These are phyloP conservation scores for Catunica adiposa DNA, from an alignment of 2,329 filamentous ascomycete species.

Conservation along the genomic window DNA sequence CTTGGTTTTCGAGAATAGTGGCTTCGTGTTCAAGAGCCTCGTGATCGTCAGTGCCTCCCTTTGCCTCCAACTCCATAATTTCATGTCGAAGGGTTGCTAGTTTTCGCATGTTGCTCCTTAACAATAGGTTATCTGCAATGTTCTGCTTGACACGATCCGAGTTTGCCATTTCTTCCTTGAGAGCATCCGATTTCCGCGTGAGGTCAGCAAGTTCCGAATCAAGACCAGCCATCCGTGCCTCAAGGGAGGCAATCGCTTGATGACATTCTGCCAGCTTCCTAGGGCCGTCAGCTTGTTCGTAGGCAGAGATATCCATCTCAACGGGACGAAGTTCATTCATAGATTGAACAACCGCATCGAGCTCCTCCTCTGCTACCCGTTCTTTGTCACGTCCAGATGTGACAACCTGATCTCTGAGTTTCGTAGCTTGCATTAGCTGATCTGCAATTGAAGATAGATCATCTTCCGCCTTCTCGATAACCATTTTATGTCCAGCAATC, in stretches of 20 bases:
- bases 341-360: conserved; percentile 55
- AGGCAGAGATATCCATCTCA: conserved; percentile 63
- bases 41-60: conserved; percentile 72
- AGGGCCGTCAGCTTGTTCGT: conserved; percentile 59
- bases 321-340: conserved; percentile 61
- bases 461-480: conserved; percentile 51
- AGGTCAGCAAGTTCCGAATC: conserved; percentile 53
- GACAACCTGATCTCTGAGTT: conserved; percentile 60
- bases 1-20: conserved; percentile 45
- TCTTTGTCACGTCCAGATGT: conserved; percentile 56
- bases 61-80: conserved; percentile 58
- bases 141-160: conserved; percentile 71
- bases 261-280: conserved; percentile 53
- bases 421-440: conserved; percentile 57
- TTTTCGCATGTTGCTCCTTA: conserved; percentile 58
- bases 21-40: conserved; percentile 57
- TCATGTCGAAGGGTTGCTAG: conserved; percentile 50
- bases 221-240: conserved; percentile 45
- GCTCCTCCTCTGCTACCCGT: conserved; percentile 51
- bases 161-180: conserved; percentile 61
- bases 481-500: conserved; percentile 50
- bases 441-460: conserved; percentile 62
- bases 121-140: conserved; percentile 82
- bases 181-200: conserved; percentile 55
- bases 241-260: conserved; percentile 49